Conservation (phyloP, 306 rosid species). For the Spatholobus suberectus region DNA sequence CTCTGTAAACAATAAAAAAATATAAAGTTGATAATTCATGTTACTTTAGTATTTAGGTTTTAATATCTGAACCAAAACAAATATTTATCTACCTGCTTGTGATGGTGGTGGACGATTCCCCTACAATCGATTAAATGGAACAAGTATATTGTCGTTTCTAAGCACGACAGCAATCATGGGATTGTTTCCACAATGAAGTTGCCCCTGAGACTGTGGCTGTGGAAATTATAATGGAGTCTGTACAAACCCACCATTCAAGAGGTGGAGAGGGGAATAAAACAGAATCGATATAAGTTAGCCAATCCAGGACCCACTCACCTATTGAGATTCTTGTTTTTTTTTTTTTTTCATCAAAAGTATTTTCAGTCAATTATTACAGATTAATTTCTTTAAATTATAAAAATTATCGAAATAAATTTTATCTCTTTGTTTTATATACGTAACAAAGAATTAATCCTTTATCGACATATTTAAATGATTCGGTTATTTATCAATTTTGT, state of each 20-base stretch:
- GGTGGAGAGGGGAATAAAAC: neutral
- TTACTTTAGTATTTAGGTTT: neutral
- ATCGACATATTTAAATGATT: neutral
- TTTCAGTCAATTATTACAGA: neutral
- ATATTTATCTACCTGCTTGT: neutral
- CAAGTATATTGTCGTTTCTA: conserved; percentile 36
- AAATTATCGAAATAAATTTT: neutral
- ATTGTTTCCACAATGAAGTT: conserved; percentile 28
- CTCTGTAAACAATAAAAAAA: neutral
- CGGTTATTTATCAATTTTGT: neutral
- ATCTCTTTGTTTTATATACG: neutral
- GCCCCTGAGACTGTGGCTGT: neutral
- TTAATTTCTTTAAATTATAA: neutral
- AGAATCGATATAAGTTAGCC: neutral
- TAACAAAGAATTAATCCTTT: neutral
- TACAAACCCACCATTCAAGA: conserved; percentile 25
- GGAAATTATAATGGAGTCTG: conserved; percentile 12
- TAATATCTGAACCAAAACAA: neutral
- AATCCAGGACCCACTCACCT: neutral
- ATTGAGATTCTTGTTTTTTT: neutral
- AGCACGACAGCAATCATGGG: conserved; percentile 37
- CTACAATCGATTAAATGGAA: neutral
- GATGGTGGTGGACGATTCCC: conserved; percentile 14
- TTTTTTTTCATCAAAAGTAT: neutral
- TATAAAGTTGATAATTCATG: neutral